Evolutionary conservation across 2,329 filamentous ascomycete species (phyloP).

Genomic region (Diaporthe sp.): DNA sequence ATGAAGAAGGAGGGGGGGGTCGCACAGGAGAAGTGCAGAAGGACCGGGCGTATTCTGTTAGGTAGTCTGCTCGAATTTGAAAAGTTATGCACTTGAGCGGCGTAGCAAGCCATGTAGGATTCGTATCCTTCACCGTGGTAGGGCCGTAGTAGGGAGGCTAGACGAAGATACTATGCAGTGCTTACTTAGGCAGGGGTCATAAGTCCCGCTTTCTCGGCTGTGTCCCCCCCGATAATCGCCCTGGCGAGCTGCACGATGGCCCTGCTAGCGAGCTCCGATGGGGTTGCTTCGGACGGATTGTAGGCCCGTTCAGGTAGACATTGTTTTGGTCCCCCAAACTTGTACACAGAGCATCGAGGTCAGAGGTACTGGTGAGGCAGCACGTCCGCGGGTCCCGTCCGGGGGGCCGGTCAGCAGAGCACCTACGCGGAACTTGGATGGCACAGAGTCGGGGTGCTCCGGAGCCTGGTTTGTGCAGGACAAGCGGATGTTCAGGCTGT

Average conservation of each 20-base stretch:
- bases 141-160: neutral
- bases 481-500: too few species aligned
- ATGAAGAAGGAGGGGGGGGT: neutral
- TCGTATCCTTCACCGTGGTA: neutral
- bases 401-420: neutral
- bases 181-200: neutral
- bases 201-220: neutral
- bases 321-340: too few species aligned
- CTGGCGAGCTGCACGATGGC: neutral
- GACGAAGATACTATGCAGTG: neutral
- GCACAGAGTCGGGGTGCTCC: neutral
- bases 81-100: neutral
- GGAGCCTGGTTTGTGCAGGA: neutral
- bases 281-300: too few species aligned
- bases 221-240: neutral
- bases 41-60: too few species aligned
- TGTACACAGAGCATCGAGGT: neutral
- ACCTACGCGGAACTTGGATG: too few species aligned
- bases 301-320: too few species aligned
- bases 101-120: neutral
- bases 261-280: neutral
- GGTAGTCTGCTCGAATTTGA: neutral
- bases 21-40: neutral
- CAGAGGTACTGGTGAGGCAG: too few species aligned
- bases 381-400: neutral